These are phyloP conservation scores for Murraya koenigii DNA, from an alignment of 345 rosid species.

Conservation along the genomic window DNA sequence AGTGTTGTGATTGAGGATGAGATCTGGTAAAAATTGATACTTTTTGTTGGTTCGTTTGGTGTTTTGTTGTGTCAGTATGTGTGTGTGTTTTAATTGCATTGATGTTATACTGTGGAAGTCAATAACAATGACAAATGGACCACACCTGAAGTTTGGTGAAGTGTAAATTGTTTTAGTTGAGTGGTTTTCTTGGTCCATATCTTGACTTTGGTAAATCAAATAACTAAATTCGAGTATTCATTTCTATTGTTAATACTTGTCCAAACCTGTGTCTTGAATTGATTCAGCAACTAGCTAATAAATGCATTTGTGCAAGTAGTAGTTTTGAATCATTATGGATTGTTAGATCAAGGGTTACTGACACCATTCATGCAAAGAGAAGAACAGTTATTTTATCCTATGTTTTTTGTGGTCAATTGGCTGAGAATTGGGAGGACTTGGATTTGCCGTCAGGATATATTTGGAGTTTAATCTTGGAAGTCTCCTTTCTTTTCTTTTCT, in stretches of 20 bases:
- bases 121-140: background rate
- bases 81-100: background rate
- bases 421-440: background rate
- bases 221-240: background rate
- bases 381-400: background rate
- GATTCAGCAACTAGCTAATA: background rate
- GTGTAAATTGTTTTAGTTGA: background rate
- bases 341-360: background rate
- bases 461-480: background rate
- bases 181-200: background rate
- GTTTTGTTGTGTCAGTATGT: background rate
- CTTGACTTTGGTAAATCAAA: background rate
- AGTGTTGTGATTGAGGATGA: slow-evolving; percentile 1
- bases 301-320: background rate
- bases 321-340: background rate
- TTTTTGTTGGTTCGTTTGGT: background rate
- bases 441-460: background rate
- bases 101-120: background rate
- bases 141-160: background rate
- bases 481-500: background rate
- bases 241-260: background rate
- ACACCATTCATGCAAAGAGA: background rate
- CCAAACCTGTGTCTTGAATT: background rate
- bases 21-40: slow-evolving; percentile 23
- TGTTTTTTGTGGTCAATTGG: background rate